Percentiles rank a stretch among this genome's conserved stretches.
Evolutionary conservation across 257 asterid genomes (phyloP).

Genomic region (Lavandula angustifolia): DNA sequence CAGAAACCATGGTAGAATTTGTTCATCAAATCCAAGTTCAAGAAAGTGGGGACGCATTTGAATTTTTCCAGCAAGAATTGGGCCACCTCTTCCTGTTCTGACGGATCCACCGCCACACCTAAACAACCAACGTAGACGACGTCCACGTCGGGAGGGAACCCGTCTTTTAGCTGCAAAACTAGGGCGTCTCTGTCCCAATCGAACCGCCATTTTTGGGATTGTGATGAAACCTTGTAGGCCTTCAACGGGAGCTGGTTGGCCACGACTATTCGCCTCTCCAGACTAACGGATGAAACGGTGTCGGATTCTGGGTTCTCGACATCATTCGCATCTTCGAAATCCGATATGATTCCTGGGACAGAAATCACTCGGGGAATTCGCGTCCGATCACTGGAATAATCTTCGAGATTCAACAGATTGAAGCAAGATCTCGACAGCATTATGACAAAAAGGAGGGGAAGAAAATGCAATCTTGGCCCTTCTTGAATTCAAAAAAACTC

Average conservation of each 20-base stretch:
- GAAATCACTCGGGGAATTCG: conserved; percentile 70
- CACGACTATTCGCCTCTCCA: conserved; percentile 58
- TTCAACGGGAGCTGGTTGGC: conserved; percentile 72
- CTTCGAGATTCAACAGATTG: conserved; percentile 72
- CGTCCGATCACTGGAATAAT: conserved; percentile 62
- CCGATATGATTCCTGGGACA: conserved; percentile 70
- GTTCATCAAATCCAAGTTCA: conserved; percentile 52
- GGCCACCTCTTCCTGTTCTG: conserved; percentile 74
- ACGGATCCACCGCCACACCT: conserved; percentile 52
- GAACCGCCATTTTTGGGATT: conserved; percentile 56
- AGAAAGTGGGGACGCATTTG: conserved; percentile 81
- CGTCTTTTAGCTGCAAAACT: conserved; percentile 65
- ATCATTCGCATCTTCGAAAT: conserved; percentile 43
- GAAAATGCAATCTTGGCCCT: conserved; percentile 11
- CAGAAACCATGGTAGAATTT: conserved; percentile 86
- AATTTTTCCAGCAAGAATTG: conserved; percentile 57
- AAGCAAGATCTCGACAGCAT: conserved; percentile 89
- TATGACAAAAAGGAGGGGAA: conserved; percentile 18
- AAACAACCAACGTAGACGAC: conserved; percentile 68
- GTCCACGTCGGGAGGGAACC: conserved; percentile 54
- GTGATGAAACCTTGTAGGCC: conserved; percentile 34
- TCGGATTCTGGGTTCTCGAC: conserved; percentile 30
- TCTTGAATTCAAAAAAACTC: conserved; percentile 9
- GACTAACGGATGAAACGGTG: conserved; percentile 37
- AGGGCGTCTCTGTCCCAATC: conserved; percentile 77